Evolutionary conservation across 1,284 basidiomycete species (phyloP), one percentile per base, ranked within the genome.

Genomic region (Bondarzewia mesenterica): DNA sequence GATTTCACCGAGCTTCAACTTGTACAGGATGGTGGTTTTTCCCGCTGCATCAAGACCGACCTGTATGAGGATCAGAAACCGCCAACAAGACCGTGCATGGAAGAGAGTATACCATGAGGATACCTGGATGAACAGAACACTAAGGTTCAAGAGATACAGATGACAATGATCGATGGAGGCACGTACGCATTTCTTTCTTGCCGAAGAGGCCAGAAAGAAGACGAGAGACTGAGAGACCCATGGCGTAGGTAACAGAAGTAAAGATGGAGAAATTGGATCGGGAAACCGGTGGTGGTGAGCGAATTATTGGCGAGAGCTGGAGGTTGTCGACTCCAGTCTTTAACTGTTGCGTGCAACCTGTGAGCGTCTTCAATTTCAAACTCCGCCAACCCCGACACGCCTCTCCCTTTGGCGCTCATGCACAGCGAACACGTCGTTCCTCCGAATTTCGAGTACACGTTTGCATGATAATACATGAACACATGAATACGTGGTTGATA

Each of bases 141-240:
- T 35, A 12, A 29, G 26, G 39, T 25, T 41, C 39, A 18, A 37
- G 44, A 50, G 41, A 50, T 6, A 27, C 43, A 37, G 21, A 32
- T 55, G 51, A 61, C 53, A 53, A 58, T 58, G 58, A 59, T 51
- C 52, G 58, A 58, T 57, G 56, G 56, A 50, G 55, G 56, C 54
- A 56, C 91, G 67, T 70, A 94, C 95, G 93, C 94, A 99, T 98
- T 75, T 99, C 96, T 80, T 89, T 96, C 82, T 97, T 98, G 73
- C 95, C 95, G 63, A 99, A 94, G 68, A 99, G 80, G 68, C 80
- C 81, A 53, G 82, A 78, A 64, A 96, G 82, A 48, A 93, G 75
- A 62, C 72, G 78, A 58, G 91, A 94, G 61, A 94, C 72, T 41
- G 81, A 82, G 59, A 94, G 75, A 85, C 92, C 90, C 90, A 93